A percentile compares a stretch with the other conserved stretches of the same genome.
Conservation (phyloP, 768 basidiomycete species). For the Psilocybe subaeruginosa region DNA sequence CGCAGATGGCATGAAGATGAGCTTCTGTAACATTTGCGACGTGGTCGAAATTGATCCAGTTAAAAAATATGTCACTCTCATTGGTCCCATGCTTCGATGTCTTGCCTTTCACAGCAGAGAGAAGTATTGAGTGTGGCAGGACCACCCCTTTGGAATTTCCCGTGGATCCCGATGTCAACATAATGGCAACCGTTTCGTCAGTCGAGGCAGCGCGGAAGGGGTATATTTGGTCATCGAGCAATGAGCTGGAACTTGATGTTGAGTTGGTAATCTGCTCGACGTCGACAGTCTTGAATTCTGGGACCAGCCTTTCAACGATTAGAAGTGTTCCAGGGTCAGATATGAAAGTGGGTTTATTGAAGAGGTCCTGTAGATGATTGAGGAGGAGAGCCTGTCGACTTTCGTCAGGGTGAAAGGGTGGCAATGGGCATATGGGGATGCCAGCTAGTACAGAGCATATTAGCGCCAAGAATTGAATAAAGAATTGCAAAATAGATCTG, state of each 20-base stretch:
- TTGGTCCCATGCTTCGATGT: neutral
- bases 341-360: neutral
- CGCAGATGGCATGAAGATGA: slow-evolving; percentile 1
- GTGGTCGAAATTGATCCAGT: slow-evolving; percentile 6
- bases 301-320: neutral
- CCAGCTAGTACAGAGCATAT: neutral
- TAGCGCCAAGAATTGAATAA: neutral
- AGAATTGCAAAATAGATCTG: neutral
- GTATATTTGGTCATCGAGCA: neutral
- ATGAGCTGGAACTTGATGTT: neutral
- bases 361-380: neutral
- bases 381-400: neutral
- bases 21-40: neutral
- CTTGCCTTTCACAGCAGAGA: neutral
- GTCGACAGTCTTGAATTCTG: neutral
- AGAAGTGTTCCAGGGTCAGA: neutral
- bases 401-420: neutral
- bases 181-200: neutral
- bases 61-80: neutral
- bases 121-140: neutral
- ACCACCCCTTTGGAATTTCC: slow-evolving; percentile 1
- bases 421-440: neutral
- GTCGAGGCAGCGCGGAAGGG: neutral
- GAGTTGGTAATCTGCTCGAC: neutral
- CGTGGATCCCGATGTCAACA: slow-evolving; percentile 6